phyloP scores from a whole-genome alignment of 148 eudicot species.

The Selenicereus undatus region DNA sequence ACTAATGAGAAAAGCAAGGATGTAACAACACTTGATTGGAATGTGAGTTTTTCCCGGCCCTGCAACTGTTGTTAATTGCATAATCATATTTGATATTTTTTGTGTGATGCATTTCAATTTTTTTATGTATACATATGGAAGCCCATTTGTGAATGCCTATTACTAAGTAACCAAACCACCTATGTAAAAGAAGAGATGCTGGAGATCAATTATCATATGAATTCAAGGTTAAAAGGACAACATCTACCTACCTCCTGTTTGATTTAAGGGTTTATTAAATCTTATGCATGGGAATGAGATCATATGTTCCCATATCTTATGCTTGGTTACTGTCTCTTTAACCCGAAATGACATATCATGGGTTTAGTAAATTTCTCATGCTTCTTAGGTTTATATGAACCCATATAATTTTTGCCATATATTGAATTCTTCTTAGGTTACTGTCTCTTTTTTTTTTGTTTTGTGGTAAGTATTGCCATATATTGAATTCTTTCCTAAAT shows the following conservation, averaged over 20 bases:
- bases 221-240: neutral
- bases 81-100: conserved; percentile 9
- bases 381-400: too few relatives aligned
- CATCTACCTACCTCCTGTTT: neutral
- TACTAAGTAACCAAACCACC: neutral
- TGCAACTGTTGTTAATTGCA: neutral
- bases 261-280: too few relatives aligned
- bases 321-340: too few relatives aligned
- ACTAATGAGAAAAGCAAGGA: conserved; percentile 64
- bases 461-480: too few relatives aligned
- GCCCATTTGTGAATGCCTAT: neutral
- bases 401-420: too few relatives aligned
- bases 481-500: too few relatives aligned
- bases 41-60: conserved; percentile 40
- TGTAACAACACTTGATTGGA: conserved; percentile 84
- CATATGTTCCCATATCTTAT: too few relatives aligned
- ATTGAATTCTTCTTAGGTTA: too few relatives aligned
- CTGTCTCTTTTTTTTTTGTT: too few relatives aligned
- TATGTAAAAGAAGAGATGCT: neutral
- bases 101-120: neutral
- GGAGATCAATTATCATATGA: neutral
- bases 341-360: too few relatives aligned
- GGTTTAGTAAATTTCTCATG: too few relatives aligned
- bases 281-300: too few relatives aligned
- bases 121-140: neutral